Evolutionary conservation across 192 early-diverging fungal genomes (phyloP).

Genomic region (Backusella parvicylindrica): DNA sequence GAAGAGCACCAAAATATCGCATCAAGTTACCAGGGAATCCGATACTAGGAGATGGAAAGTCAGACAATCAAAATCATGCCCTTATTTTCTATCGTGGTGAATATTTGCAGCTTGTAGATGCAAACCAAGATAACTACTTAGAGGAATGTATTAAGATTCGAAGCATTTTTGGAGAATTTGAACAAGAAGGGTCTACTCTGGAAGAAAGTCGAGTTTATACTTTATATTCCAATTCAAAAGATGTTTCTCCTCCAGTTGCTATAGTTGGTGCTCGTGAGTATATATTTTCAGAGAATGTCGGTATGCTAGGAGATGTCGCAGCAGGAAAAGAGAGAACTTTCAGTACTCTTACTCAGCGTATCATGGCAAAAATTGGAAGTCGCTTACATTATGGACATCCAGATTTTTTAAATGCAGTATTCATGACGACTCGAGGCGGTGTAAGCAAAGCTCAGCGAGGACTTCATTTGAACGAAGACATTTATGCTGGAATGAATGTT

Average conservation of each 20-base stretch:
- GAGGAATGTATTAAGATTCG: conserved; percentile 76
- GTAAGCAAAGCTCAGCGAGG: conserved; percentile 76
- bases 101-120: conserved; percentile 73
- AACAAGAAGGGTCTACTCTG: conserved; percentile 48
- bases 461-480: conserved; percentile 78
- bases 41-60: conserved; percentile 76
- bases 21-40: conserved; percentile 67
- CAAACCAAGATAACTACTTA: conserved; percentile 79
- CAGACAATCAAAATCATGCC: conserved; percentile 75
- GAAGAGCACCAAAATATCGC: conserved; percentile 61
- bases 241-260: conserved; percentile 56
- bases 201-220: conserved; percentile 46
- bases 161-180: conserved; percentile 70
- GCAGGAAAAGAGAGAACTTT: conserved; percentile 76
- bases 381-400: conserved; percentile 75
- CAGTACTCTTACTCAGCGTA: conserved; percentile 70
- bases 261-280: conserved; percentile 73
- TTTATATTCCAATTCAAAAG: conserved; percentile 36
- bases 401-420: conserved; percentile 72
- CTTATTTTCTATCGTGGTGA: conserved; percentile 72
- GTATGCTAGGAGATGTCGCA: conserved; percentile 68
- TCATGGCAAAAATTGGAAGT: conserved; percentile 67
- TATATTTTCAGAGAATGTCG: conserved; percentile 71
- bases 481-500: conserved; percentile 77
- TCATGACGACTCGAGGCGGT: conserved; percentile 71